These are phyloP conservation scores for Sicyos baderoa DNA, from an alignment of 306 rosid species.

Conservation along the genomic window DNA sequence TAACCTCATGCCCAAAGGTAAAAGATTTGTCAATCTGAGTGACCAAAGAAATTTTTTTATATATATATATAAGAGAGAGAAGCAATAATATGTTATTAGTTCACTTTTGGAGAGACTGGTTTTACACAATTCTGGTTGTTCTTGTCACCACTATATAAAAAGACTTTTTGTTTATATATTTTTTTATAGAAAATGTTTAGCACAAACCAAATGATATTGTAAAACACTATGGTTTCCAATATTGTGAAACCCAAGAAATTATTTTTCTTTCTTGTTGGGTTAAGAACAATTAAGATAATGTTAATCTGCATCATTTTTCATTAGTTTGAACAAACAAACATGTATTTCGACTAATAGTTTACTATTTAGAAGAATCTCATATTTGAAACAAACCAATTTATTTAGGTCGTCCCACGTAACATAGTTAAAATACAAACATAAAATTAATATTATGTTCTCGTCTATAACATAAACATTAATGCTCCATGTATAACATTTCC, in stretches of 20 bases:
- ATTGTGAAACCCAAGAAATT: not conserved
- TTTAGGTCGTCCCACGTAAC: too few relatives aligned
- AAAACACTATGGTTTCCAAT: not conserved
- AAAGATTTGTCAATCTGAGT: not conserved
- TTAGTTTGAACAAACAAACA: not conserved
- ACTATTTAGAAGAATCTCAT: too few relatives aligned
- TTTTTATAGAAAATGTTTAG: not conserved
- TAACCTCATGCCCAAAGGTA: not conserved
- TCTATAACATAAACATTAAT: too few relatives aligned
- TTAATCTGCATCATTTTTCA: slow-evolving; percentile 1
- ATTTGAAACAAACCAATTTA: too few relatives aligned
- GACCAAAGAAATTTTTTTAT: not conserved
- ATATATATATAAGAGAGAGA: slow-evolving; percentile 13
- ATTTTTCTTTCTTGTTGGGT: slow-evolving; percentile 3
- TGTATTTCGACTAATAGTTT: not conserved
- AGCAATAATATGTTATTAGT: not conserved
- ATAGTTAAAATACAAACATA: too few relatives aligned
- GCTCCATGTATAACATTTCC: too few relatives aligned
- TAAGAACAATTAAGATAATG: not conserved
- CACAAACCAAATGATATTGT: not conserved
- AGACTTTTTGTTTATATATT: not conserved
- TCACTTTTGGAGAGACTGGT: slow-evolving; percentile 7
- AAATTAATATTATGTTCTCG: too few relatives aligned
- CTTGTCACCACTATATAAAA: slow-evolving; percentile 15
- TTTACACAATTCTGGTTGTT: slow-evolving; percentile 8